Evolutionary conservation across 2,329 filamentous ascomycete species (phyloP).

Genomic region (Fusarium papillatum): DNA sequence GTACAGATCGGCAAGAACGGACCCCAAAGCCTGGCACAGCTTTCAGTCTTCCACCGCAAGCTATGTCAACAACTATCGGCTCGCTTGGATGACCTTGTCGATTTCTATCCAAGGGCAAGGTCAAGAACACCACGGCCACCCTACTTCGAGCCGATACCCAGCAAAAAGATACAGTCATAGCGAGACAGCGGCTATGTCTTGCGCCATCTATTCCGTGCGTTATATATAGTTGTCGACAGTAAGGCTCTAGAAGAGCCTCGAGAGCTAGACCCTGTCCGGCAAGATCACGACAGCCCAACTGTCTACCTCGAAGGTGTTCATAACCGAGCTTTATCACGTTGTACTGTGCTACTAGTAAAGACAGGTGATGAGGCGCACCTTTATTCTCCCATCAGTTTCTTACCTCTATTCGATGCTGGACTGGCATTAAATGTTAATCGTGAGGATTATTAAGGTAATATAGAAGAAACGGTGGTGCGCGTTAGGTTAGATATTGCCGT

Average conservation of each 20-base stretch:
- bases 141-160: background rate
- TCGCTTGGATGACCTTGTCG: background rate
- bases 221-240: constrained; percentile 14
- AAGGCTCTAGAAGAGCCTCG: background rate
- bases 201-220: constrained; percentile 6
- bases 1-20: background rate
- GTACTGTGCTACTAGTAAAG: background rate
- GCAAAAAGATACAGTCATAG: constrained; percentile 3
- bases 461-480: background rate
- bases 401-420: background rate
- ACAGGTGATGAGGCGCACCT: background rate
- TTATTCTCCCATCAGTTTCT: background rate
- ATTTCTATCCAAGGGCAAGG: background rate
- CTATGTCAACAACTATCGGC: background rate
- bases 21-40: background rate
- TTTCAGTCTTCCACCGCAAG: background rate
- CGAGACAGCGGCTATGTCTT: background rate
- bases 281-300: background rate
- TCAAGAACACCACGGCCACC: too few relatives aligned
- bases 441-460: background rate
- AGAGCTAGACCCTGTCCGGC: background rate
- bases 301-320: background rate
- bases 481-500: background rate
- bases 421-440: background rate
- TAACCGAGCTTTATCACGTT: background rate